These are phyloP conservation scores for Knoxdaviesia capensis DNA, from an alignment of 2,329 filamentous ascomycete species.

Conservation along the genomic window DNA sequence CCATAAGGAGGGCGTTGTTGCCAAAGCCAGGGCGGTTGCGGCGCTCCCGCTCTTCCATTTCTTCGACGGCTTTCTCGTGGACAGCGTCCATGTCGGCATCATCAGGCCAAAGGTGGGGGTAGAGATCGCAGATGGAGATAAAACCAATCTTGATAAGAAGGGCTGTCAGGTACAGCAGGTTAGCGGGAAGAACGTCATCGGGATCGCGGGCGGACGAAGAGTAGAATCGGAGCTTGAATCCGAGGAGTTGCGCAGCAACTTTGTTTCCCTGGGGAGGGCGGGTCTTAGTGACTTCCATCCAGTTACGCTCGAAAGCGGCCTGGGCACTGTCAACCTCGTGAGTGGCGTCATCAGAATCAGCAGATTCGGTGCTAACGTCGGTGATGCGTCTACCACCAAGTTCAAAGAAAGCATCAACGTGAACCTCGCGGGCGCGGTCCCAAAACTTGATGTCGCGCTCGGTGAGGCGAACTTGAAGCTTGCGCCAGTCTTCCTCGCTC, in stretches of 20 bases:
- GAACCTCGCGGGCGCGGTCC: slow-evolving; percentile 53
- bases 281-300: slow-evolving; percentile 65
- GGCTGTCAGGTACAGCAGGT: slow-evolving; percentile 78
- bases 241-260: slow-evolving; percentile 81
- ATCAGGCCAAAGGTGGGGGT: slow-evolving; percentile 72
- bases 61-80: slow-evolving; percentile 48
- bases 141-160: slow-evolving; percentile 94
- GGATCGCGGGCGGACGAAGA: slow-evolving; percentile 58
- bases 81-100: slow-evolving; percentile 69
- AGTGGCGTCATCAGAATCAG: slow-evolving; percentile 13
- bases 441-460: slow-evolving; percentile 62
- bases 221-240: slow-evolving; percentile 95
- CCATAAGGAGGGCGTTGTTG: slow-evolving; percentile 70
- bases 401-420: slow-evolving; percentile 75
- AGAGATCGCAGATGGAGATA: slow-evolving; percentile 77
- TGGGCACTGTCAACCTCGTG: slow-evolving; percentile 4
- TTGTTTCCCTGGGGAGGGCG: slow-evolving; percentile 71
- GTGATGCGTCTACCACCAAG: slow-evolving; percentile 54
- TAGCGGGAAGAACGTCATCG: slow-evolving; percentile 66
- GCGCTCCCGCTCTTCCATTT: slow-evolving; percentile 60
- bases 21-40: slow-evolving; percentile 48
- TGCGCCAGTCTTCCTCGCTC: slow-evolving; percentile 47
- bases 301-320: slow-evolving; percentile 32
- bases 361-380: slow-evolving; percentile 3
- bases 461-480: slow-evolving; percentile 33